Evolutionary conservation across 1,284 basidiomycete species (phyloP).

Genomic region (Apiotrichum porosum): DNA sequence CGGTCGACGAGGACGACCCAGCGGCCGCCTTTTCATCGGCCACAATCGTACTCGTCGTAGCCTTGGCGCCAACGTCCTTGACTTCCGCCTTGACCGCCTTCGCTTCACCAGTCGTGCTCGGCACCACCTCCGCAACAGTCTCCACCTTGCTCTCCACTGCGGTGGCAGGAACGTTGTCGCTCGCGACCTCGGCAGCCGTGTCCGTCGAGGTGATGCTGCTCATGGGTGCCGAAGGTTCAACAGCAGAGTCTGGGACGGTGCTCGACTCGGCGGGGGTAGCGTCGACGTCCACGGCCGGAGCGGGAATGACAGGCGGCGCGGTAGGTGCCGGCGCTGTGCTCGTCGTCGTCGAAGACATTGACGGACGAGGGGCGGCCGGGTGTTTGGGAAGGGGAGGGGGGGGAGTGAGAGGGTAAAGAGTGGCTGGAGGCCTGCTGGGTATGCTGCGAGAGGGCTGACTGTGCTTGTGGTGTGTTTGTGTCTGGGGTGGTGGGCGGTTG

Average conservation of each 20-base stretch:
- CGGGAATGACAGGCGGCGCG: not conserved
- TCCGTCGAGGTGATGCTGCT: not conserved
- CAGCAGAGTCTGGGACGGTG: not conserved
- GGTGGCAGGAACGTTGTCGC: too few relatives aligned
- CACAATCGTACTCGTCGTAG: not conserved
- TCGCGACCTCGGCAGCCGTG: not conserved
- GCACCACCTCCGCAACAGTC: not conserved
- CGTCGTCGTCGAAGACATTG: constrained; percentile 13
- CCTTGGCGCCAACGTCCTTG: not conserved
- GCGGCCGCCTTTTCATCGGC: not conserved
- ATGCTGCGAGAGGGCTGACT: too few relatives aligned
- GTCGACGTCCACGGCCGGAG: not conserved
- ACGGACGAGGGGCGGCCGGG: constrained; percentile 7
- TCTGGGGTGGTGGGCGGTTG: too few relatives aligned
- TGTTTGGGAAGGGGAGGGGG: not conserved
- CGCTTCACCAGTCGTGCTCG: not conserved
- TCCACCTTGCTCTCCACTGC: too few relatives aligned
- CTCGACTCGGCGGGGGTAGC: too few relatives aligned
- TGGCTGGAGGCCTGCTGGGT: not conserved
- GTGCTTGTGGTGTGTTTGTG: too few relatives aligned
- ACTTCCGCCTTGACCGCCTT: not conserved
- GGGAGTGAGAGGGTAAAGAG: not conserved
- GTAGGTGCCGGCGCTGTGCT: constrained; percentile 8
- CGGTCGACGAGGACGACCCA: not conserved
- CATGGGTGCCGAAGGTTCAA: not conserved